Evolutionary conservation across 2,329 filamentous ascomycete genomes (phyloP).

Genomic region (Parafenestella ontariensis): DNA sequence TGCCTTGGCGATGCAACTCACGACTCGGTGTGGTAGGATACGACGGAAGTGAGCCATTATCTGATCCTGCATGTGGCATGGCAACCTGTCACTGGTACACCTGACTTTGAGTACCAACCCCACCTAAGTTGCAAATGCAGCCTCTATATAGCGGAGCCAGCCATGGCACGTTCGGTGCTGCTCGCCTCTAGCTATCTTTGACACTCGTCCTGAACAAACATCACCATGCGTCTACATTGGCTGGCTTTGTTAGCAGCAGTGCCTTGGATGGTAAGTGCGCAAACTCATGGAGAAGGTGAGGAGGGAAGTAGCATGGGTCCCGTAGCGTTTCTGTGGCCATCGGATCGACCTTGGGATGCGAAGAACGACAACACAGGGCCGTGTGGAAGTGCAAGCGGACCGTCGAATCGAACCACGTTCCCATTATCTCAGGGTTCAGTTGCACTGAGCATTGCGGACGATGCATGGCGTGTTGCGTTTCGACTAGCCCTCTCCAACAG

Average conservation of each 20-base stretch:
- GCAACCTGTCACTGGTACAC: slow-evolving; percentile 3
- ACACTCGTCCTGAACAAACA: not conserved
- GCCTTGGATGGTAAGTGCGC: slow-evolving; percentile 12
- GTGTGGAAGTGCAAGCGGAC: slow-evolving; percentile 61
- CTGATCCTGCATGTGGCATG: slow-evolving; percentile 6
- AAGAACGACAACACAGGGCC: slow-evolving; percentile 63
- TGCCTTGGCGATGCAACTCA: slow-evolving; percentile 22
- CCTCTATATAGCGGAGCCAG: slow-evolving; percentile 8
- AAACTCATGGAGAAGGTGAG: slow-evolving; percentile 36
- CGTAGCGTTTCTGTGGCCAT: slow-evolving; percentile 67
- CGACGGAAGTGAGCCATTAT: slow-evolving; percentile 10
- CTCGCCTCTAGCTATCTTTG: not conserved
- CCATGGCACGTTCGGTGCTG: not conserved
- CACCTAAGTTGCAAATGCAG: not conserved
- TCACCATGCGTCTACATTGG: slow-evolving; percentile 12
- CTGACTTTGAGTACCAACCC: not conserved
- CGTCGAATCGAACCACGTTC: slow-evolving; percentile 62
- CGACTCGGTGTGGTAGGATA: slow-evolving; percentile 9
- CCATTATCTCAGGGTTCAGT: slow-evolving; percentile 64
- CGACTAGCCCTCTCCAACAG: slow-evolving; percentile 61
- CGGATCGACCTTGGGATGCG: slow-evolving; percentile 63
- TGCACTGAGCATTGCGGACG: slow-evolving; percentile 64
- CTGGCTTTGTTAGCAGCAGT: slow-evolving; percentile 5
- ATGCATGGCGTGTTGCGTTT: slow-evolving; percentile 63
- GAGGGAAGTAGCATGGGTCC: slow-evolving; percentile 58